Evolutionary conservation across 768 basidiomycete species (phyloP).

Genomic region (Hypholoma sublateritium): DNA sequence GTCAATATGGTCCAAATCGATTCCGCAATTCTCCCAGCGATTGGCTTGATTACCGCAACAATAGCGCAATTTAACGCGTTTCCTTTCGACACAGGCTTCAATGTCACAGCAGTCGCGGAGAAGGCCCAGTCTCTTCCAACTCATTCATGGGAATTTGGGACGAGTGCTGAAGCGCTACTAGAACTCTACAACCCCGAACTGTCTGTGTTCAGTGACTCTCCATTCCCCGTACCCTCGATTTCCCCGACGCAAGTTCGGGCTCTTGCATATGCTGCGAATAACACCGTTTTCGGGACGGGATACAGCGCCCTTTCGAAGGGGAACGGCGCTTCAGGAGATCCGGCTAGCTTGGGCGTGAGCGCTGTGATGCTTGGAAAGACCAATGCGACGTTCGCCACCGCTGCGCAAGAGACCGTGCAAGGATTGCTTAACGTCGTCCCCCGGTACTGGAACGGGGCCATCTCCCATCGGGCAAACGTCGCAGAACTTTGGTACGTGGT

Average conservation of each 20-base stretch:
- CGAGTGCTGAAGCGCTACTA: conserved; percentile 38
- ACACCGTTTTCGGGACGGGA: conserved; percentile 35
- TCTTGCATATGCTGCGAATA: conserved; percentile 37
- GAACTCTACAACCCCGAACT: conserved; percentile 42
- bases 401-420: conserved; percentile 31
- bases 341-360: conserved; percentile 46
- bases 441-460: conserved; percentile 42
- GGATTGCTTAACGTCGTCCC: conserved; percentile 36
- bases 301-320: conserved; percentile 33
- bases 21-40: conserved; percentile 16
- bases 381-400: conserved; percentile 30
- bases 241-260: conserved; percentile 24
- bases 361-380: conserved; percentile 44
- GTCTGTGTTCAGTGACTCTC: conserved; percentile 39
- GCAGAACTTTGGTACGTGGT: conserved; percentile 43
- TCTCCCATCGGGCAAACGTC: conserved; percentile 39
- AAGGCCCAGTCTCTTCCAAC: conserved; percentile 36
- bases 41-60: conserved; percentile 14
- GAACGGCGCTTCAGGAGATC: conserved; percentile 43
- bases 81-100: conserved; percentile 38
- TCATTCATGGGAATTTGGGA: conserved; percentile 50
- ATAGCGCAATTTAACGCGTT: conserved; percentile 22
- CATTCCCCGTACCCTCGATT: conserved; percentile 33
- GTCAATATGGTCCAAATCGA: conserved; percentile 19
- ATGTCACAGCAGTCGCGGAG: conserved; percentile 31